Evolutionary conservation across 2,329 filamentous ascomycete species (phyloP).

Genomic region (Xylariales sp.): DNA sequence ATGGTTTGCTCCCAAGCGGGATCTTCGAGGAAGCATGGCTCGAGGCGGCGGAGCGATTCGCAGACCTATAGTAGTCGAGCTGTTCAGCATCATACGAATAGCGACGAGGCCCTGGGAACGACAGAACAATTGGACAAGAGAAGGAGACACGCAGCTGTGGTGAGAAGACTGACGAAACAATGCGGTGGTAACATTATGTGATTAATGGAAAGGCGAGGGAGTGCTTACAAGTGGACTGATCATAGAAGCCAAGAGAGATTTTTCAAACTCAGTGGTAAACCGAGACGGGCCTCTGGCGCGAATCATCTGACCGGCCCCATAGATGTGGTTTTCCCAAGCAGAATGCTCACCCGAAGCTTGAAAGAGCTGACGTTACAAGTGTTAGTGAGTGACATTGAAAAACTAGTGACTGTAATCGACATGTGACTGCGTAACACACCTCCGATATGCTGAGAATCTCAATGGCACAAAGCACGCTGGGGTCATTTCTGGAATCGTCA

Average conservation of each 20-base stretch:
- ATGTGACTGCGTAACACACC: slow-evolving; percentile 6
- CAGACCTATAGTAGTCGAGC: slow-evolving; percentile 8
- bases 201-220: too few species aligned
- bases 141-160: too few species aligned
- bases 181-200: too few species aligned
- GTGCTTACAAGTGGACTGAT: too few species aligned
- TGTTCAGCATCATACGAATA: too few species aligned
- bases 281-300: not conserved
- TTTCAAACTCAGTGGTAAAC: not conserved
- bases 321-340: not conserved
- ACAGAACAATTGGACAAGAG: too few species aligned
- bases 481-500: not conserved
- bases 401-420: too few species aligned
- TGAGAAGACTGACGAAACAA: too few species aligned
- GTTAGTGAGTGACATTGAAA: too few species aligned
- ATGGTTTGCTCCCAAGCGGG: slow-evolving; percentile 10
- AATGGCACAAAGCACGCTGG: slow-evolving; percentile 11
- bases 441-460: slow-evolving; percentile 12
- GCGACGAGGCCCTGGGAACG: too few species aligned
- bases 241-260: not conserved
- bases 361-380: too few species aligned
- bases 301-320: not conserved
- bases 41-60: slow-evolving; percentile 4
- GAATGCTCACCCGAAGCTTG: too few species aligned
- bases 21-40: slow-evolving; percentile 13